Base-by-base conservation (phyloP, 805 yeast species). In the Cephaloascus fragrans region DNA sequence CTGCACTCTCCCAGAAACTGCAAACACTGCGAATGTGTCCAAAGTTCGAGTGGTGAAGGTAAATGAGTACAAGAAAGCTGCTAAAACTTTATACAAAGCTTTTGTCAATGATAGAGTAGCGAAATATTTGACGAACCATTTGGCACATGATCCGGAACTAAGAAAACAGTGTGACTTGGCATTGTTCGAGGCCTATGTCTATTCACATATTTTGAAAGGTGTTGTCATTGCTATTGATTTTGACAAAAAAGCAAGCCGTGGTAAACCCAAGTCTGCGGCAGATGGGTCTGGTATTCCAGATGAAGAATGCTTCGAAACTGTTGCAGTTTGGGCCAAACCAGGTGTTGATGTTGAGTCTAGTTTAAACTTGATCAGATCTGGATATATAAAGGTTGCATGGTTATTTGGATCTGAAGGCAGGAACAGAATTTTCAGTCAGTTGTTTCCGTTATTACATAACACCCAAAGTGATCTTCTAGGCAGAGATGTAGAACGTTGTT, bases 281-380 rank as follows among this genome's bases (percentile, higher is more conserved):
- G 36, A 34, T 16, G 36, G 36, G 31, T 18, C 36, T 8, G 36
- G 36, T n/a, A 16, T 34, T 6, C 9, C 19, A 6, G 26, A 34
- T 23, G 55, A 45, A 1, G 49, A 49, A 1, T 51, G 49, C 3
- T 75, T 70, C 51, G 79, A 75, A 56, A 68, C 79, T 5, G 80
- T 75, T 26, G 69, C 75, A 4, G 51, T 73, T 18, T 75, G 79
- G 78, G 59, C 74, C 10, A 58, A 57, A 20, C 80, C 80, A 4
- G 65, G 61, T 10, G 63, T 59, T 8, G 69, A 71, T 3, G 50
- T 71, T 35, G 75, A 73, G 37, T 59, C 67, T 37, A 71, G 67
- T 49, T 44, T 64, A 32, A 71, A 69, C 18, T 52, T 75, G 44
- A 63, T 73, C 58, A 64, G 70, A 44, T 60, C 78, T 6, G 80